Base-by-base conservation (phyloP, 331 rosid genomes). In the Quercus tomentella region DNA sequence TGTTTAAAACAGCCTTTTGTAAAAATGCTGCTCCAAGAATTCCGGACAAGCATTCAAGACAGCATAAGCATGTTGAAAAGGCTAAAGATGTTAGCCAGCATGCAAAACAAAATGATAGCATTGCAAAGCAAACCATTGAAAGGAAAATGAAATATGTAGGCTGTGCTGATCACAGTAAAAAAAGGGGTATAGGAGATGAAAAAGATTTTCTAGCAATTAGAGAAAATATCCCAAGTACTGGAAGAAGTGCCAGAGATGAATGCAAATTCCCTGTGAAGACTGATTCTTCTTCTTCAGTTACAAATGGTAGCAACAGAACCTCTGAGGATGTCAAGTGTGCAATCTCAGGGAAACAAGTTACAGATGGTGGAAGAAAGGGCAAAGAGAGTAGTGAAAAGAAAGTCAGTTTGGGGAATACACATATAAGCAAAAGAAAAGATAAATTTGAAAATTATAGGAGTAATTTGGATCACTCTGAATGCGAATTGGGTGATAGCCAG, bases 1-100 rank as follows among this genome's bases (percentile, higher is more conserved):
- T 85, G 80, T 91, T 86, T 79, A 81, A 79, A 88, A 84, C 87
- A 74, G 73, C 84, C 75, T 51, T 35, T 14, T 80, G 63, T 61
- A 58, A 56, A 82, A 83, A 79, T 61, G 30, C 12, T 65, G 31
- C 15, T 33, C 30, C 75, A 75, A 85, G 87, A 75, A 86, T 65
- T 71, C 77, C 80, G 60, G 86, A 78, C 81, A 74, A 67, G 51
- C 51, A 70, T 80, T 76, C 82, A 63, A 70, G 78, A 69, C 69
- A 73, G 54, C 56, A 6, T 77, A 88, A 84, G 75, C 89, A 25
- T 74, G 78, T 62, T 69, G 86, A 78, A 60, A 91, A 82, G 81
- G 89, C 70, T 56, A 80, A 85, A 70, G 82, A 67, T 74, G 74
- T 74, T 37, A 73, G 80, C 35, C 79, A 41, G 68, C 84, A 37